Base-by-base conservation (phyloP, 768 basidiomycete species). In the Hirschioporus abietinus region DNA sequence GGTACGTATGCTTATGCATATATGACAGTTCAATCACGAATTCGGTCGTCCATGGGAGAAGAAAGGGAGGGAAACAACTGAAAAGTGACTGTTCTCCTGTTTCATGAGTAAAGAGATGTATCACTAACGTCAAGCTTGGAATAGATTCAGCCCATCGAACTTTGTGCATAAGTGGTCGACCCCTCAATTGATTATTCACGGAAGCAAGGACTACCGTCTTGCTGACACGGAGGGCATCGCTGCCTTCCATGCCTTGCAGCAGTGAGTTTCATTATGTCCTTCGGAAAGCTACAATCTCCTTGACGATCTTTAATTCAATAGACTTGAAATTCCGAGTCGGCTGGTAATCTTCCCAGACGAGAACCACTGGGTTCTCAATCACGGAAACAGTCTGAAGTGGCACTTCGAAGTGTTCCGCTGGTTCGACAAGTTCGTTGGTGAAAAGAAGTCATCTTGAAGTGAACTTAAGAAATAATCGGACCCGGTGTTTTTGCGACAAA, bases 391-490 rank as follows among this genome's bases (percentile, higher is more conserved):
- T 73, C 78, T 96, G 75, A 94, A 95, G 75, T 99, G 96, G 96
- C 93, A 98, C 77, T 82, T 91, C 70, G 96, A 99, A 75, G 90
- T 99, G 15, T 90, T 99, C 78, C 83, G 86, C 67, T 99, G 94
- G 94, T 89, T 97, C 68, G 86, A 90, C 66, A 76, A 86, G 72
- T 92, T 83, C 71, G 81, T 89, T 15, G 88, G 85, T 35, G 69
- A 72, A 52, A 70, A 65, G 23, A 24, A 63, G 12, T 52, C 42
- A 1, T 52, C 42, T 20, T 52, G 12, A 52, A 20, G 15, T 52
- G 42, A 52, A 20, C 15, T 52, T 3, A 52, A 52, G 12, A 52
- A 52, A 52, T 15, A 2, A 52, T 52, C 3, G 12, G 12, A 5
- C 42, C 4, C 12, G 42, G 42, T 6, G 4, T 10, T 20, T 10